Percentiles rank a stretch among this genome's conserved stretches.
These are phyloP conservation scores for Candolleomyces efflorescens DNA, from an alignment of 768 basidiomycete genomes.

Conservation along the genomic window DNA sequence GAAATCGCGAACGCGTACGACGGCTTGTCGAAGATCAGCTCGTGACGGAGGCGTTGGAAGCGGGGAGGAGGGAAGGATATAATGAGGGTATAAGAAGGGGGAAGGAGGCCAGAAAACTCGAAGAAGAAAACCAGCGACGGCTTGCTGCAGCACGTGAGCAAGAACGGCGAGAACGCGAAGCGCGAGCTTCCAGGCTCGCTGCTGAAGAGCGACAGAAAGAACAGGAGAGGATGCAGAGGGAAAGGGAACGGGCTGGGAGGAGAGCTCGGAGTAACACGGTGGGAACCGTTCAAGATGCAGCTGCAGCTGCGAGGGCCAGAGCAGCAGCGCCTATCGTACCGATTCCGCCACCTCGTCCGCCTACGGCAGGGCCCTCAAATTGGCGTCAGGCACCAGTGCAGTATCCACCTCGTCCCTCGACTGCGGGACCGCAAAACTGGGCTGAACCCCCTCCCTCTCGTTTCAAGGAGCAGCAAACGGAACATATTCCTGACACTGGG, in stretches of 20 bases:
- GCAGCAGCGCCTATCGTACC: neutral
- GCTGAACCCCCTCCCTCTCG: neutral
- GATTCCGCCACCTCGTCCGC: neutral
- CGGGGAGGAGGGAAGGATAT: slow-evolving; percentile 49
- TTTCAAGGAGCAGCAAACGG: neutral
- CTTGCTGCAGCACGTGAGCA: neutral
- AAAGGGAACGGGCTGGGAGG: neutral
- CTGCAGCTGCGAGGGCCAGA: neutral
- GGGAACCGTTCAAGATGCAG: neutral
- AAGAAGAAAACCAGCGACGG: neutral
- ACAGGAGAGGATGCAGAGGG: neutral
- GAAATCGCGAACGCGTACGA: slow-evolving; percentile 41
- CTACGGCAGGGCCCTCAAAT: neutral
- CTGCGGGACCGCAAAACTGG: neutral
- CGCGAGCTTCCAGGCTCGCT: neutral
- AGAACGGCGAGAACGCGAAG: slow-evolving; percentile 3
- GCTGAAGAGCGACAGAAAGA: neutral
- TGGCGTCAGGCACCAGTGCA: neutral
- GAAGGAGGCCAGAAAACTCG: slow-evolving; percentile 13
- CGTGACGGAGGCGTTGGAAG: slow-evolving; percentile 47
- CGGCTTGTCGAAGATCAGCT: slow-evolving; percentile 43
- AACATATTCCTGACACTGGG: slow-evolving; percentile 16
- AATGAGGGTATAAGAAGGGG: slow-evolving; percentile 40
- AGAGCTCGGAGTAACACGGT: neutral
- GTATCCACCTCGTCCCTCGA: neutral